Evolutionary conservation across 768 basidiomycete species (phyloP).

Genomic region (Macrolepiota albuminosa): DNA sequence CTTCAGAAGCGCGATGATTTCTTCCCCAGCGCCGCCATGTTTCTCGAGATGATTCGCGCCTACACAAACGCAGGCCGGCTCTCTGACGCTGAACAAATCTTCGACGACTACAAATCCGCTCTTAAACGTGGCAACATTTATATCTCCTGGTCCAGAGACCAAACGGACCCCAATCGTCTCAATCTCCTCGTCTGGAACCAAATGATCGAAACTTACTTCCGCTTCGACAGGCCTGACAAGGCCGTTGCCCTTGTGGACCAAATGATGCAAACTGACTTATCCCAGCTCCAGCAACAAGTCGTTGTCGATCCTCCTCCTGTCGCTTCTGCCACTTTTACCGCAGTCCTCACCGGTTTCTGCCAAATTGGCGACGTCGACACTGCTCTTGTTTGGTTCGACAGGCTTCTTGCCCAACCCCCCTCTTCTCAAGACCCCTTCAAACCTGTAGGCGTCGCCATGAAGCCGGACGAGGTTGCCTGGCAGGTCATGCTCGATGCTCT

Average conservation of each 20-base stretch:
- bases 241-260: constrained; percentile 63
- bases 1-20: constrained; percentile 40
- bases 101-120: constrained; percentile 50
- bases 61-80: constrained; percentile 52
- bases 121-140: constrained; percentile 32
- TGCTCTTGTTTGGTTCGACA: constrained; percentile 69
- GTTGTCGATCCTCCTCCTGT: constrained; percentile 48
- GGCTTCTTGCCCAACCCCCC: constrained; percentile 41
- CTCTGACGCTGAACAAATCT: constrained; percentile 49
- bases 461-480: constrained; percentile 57
- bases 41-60: constrained; percentile 51
- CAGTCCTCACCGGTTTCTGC: constrained; percentile 64
- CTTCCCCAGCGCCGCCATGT: constrained; percentile 34
- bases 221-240: constrained; percentile 51
- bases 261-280: constrained; percentile 52
- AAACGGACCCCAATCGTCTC: constrained; percentile 15
- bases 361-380: constrained; percentile 53
- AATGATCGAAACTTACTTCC: constrained; percentile 76
- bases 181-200: constrained; percentile 61
- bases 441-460: constrained; percentile 36
- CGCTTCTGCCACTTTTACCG: constrained; percentile 56
- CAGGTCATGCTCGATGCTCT: constrained; percentile 53
- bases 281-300: constrained; percentile 30
- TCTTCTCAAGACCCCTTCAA: constrained; percentile 33
- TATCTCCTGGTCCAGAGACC: constrained; percentile 19